phyloP scores from a whole-genome alignment of 2,329 filamentous ascomycete genomes.

The Talaromyces sp. region DNA sequence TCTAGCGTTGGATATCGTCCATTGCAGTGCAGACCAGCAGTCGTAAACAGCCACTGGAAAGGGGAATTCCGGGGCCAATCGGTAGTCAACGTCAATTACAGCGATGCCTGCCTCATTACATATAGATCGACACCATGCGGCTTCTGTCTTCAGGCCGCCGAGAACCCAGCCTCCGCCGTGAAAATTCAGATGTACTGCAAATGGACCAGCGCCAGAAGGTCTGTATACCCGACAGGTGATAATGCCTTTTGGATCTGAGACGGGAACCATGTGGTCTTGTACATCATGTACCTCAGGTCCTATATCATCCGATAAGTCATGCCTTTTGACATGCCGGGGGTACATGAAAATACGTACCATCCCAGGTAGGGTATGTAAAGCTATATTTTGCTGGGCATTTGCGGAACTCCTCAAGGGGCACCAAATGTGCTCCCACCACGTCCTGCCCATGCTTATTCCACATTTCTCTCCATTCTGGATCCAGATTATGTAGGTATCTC shows the following conservation, averaged over 20 bases:
- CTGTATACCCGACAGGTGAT: slow-evolving; percentile 28
- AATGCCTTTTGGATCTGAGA: slow-evolving; percentile 24
- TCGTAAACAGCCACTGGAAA: slow-evolving; percentile 40
- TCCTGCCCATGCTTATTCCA: slow-evolving; percentile 29
- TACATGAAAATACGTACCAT: slow-evolving; percentile 17
- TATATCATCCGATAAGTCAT: slow-evolving; percentile 3
- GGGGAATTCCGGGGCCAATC: slow-evolving; percentile 38
- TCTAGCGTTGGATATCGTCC: slow-evolving; percentile 33
- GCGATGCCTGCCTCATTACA: slow-evolving; percentile 40
- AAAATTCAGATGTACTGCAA: slow-evolving; percentile 35
- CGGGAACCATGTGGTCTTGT: slow-evolving; percentile 24
- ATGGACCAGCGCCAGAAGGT: slow-evolving; percentile 25
- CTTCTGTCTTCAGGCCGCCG: slow-evolving; percentile 36
- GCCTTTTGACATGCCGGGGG: not conserved
- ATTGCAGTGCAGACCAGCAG: slow-evolving; percentile 40
- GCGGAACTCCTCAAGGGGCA: slow-evolving; percentile 29
- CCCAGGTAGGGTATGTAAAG: slow-evolving; percentile 30
- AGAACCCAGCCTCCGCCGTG: slow-evolving; percentile 46
- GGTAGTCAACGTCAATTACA: slow-evolving; percentile 45
- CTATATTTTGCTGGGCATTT: slow-evolving; percentile 27
- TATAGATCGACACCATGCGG: slow-evolving; percentile 42
- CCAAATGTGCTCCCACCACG: slow-evolving; percentile 28
- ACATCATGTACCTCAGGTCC: slow-evolving; percentile 22
- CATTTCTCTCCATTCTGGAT: slow-evolving; percentile 28
- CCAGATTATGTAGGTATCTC: slow-evolving; percentile 23